Conservation (phyloP, 257 asterid species). For the Fraxinus cuspidata region DNA sequence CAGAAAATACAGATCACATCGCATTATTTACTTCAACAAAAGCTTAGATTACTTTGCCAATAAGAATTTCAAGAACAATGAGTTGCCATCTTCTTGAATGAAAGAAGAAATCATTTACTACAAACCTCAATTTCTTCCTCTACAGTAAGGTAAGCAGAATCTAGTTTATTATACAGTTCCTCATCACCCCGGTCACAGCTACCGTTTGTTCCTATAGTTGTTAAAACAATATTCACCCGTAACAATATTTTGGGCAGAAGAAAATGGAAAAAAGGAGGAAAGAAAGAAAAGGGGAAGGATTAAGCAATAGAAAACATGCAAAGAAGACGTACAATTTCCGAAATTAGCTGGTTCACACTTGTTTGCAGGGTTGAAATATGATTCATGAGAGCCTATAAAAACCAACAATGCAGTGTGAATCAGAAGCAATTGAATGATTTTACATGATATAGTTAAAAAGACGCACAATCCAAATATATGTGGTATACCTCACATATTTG, state of each 20-base stretch:
- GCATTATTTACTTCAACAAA: not conserved
- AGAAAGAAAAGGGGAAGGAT: not conserved
- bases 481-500: conserved; percentile 76
- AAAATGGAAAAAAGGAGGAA: not conserved
- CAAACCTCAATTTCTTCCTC: conserved; percentile 86
- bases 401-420: conserved; percentile 15
- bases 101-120: not conserved
- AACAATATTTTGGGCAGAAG: not conserved
- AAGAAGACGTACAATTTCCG: conserved; percentile 61
- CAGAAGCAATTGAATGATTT: conserved; percentile 17
- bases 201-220: conserved; percentile 70
- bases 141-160: conserved; percentile 64
- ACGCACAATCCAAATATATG: not conserved
- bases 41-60: not conserved
- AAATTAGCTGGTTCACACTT: conserved; percentile 56
- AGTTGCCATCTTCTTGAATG: not conserved
- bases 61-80: conserved; percentile 15
- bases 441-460: not conserved
- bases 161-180: conserved; percentile 66
- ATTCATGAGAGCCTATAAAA: conserved; percentile 64
- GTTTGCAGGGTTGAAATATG: conserved; percentile 63
- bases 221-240: conserved; percentile 1
- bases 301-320: not conserved
- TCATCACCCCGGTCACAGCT: conserved; percentile 57
- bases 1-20: not conserved